Base-by-base conservation (phyloP, 2,329 filamentous ascomycete genomes). In the Pyricularia pennisetigena region DNA sequence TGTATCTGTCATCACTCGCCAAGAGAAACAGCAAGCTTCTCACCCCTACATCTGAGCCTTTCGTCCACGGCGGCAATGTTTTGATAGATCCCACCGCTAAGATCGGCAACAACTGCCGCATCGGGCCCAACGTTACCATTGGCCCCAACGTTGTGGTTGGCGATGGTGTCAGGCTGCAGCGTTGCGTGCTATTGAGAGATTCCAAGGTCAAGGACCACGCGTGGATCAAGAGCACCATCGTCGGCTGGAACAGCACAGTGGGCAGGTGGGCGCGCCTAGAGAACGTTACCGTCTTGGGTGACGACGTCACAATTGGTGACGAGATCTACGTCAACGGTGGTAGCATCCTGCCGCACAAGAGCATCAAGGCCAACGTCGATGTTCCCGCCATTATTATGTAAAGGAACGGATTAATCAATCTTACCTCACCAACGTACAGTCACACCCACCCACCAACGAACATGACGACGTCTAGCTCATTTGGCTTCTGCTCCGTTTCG, bases 301-400 rank as follows among this genome's bases (percentile, higher is more conserved):
- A 99, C 81, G 94, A 99, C 78, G 94, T 99, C 68, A 97, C 92
- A 69, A 97, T 99, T 77, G 94, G 93, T 67, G 94, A 99, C 76
- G 94, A 99, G 82, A 93, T 99, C 74, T 97, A 98, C 80, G 95
- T 97, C 80, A 99, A 99, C 80, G 94, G 94, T 75, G 93, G 94
- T 75, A 96, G 92, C 74, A 90, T 99, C 71, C 84, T 99, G 72
- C 94, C 94, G 7, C 94, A 99, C 84, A 99, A 99, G 90, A 95
- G 90, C 79, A 98, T 99, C 86, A 98, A 98, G 87, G 88, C 90
- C 75, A 99, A 99, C 79, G 92, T 99, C 75, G 95, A 99, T 80
- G 87, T 86, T 30, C 87, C 87, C 28, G 86, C 87, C 70, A 89
- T 89, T 72, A 89, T 89, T 76, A 89, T 89, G 87, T 89, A 83